Evolutionary conservation across 257 asterid genomes (phyloP), one percentile per base, ranked within the genome.

Genomic region (Mentha longifolia): DNA sequence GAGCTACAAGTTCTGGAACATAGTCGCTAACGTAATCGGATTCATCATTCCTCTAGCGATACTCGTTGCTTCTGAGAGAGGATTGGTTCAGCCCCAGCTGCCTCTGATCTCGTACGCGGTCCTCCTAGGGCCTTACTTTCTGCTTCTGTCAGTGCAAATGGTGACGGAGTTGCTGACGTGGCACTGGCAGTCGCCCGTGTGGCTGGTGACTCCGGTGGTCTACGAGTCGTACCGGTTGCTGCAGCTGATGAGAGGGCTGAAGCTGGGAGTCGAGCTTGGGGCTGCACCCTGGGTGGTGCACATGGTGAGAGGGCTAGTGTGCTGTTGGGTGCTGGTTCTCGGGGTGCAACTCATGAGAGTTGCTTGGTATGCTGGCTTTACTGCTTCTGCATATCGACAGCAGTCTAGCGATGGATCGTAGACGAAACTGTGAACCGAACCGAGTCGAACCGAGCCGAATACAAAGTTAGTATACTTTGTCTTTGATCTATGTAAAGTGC

Each of bases 101-200:
- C 83, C 96, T 16, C 78, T 83, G 70, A 85, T 94, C 71, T 78
- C 97, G 0, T 86, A 68, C 70, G 79, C 85, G 7, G 87, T 94
- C 57, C 81, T 94, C n/a, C 76, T 94, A 64, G 99, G 96, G 14
- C 99, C 97, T n/a, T 91, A 94, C 79, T 83, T 89, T 19, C 88
- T 94, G 72, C 98, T 91, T 19, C 71, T 94, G 41, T 77, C 85
- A 0, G 90, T 91, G 65, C 99, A 94, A 80, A 75, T 80, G 68
- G 76, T 91, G n/a, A 89, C 97, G 0, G 99, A 94, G 85, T 68
- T 86, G 88, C 88, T 94, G 67, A 94, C 94, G 0, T 94, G 99
- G 99, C 97, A 91, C 79, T 93, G 97, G 98, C 80, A 78, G 84
- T 93, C 98, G 2, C 96, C 98, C 0, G 97, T 91, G 30, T 94